These are phyloP conservation scores for Grosmannia clavigera DNA, from an alignment of 2,329 filamentous ascomycete species.

Conservation along the genomic window DNA sequence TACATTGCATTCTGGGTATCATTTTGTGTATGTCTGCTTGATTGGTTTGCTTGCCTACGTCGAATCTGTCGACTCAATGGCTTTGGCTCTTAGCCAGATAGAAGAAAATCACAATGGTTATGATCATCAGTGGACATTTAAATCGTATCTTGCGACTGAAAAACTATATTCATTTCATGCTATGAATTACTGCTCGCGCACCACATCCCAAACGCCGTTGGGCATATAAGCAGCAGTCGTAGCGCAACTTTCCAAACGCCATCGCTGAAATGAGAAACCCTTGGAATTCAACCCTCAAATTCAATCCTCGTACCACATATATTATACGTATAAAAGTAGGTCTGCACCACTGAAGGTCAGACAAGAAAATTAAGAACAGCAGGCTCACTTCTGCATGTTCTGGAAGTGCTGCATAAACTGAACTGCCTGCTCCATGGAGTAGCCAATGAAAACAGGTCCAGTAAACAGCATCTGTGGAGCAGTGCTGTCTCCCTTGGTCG, in stretches of 20 bases:
- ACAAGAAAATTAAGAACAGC: not conserved
- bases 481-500: not conserved
- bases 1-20: too few relatives aligned
- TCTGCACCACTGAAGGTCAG: not conserved
- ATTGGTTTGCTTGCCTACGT: not conserved
- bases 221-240: not conserved
- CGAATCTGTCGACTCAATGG: too few relatives aligned
- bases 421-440: constrained; percentile 71
- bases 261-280: not conserved
- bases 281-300: not conserved
- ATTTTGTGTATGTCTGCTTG: too few relatives aligned
- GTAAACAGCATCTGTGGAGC: constrained; percentile 69
- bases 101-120: too few relatives aligned
- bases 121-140: too few relatives aligned
- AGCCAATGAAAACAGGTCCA: constrained; percentile 88
- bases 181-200: not conserved
- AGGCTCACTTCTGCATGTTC: constrained; percentile 6
- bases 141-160: too few relatives aligned
- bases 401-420: constrained; percentile 55
- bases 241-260: not conserved
- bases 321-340: not conserved
- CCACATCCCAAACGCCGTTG: not conserved
- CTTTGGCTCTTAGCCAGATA: too few relatives aligned
- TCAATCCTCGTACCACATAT: not conserved
- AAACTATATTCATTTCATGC: not conserved